Evolutionary conservation across 1,284 basidiomycete species (phyloP), one percentile per base, ranked within the genome.

Genomic region (Athelia psychrophila): DNA sequence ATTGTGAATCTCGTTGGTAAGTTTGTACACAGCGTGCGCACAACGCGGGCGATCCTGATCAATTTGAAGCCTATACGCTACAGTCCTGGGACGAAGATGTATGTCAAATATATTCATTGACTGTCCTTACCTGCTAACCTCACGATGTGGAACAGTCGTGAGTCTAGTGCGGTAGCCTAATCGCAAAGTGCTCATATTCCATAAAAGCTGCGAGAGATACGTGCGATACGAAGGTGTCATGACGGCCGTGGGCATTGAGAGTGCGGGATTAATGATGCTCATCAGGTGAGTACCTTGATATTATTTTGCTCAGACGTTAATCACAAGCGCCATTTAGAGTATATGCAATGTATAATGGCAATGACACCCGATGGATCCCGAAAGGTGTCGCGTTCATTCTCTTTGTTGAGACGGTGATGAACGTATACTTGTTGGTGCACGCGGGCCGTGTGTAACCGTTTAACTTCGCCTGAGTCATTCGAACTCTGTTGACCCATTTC

Each of bases 191-290:
- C 19, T 53, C 50, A n/a, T 51, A 48, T 3, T 10, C 58, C 20
- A 20, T 42, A 48, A 45, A 50, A 74, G 72, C 42, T 76, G 74
- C 50, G 22, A 53, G 16, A 64, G 64, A 19, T 76, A 73, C 38
- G 71, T 76, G 2, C 64, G 68, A 1, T 79, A 72, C 50, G 77
- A 78, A 53, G 77, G 78, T 1, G 59, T 67, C 6, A 75, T 74
- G 72, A 75, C 72, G 3, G 60, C 73, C 25, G 66, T 73, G 2
- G 77, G 76, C 2, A 69, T 75, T 25, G 67, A 72, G 36, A 56
- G 69, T 22, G 66, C 70, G 0, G 74, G 65, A 1, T 48, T 76
- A 19, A 77, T 79, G 66, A 78, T 79, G 77, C 61, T 78, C 18
- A 52, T 78, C 13, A 70, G 78, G 77, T 77, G 51, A 57, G 67